Conservation (phyloP, 345 rosid genomes). For the Populus ilicifolia region DNA sequence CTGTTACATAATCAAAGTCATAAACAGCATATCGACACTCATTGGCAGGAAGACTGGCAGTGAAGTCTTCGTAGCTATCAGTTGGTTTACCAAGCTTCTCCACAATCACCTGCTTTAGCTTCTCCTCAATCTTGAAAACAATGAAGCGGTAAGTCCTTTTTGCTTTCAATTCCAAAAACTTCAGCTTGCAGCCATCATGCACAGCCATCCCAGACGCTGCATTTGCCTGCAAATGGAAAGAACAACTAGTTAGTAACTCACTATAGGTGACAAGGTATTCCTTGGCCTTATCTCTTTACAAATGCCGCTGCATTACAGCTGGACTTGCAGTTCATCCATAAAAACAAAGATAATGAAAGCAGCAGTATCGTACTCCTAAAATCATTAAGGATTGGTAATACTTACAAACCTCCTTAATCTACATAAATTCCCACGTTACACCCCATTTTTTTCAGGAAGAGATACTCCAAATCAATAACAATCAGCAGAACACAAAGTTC, state of each 20-base stretch:
- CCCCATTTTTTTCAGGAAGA: neutral
- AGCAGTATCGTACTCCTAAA: neutral
- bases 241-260: neutral
- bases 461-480: neutral
- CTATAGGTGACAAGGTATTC: neutral
- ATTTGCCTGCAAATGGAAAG: conserved; percentile 39
- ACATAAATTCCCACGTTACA: neutral
- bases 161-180: conserved; percentile 56
- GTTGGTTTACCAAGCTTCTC: conserved; percentile 64
- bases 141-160: conserved; percentile 60
- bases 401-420: neutral
- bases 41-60: conserved; percentile 55
- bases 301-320: neutral
- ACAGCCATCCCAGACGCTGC: conserved; percentile 74
- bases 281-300: neutral
- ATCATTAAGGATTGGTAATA: neutral
- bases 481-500: neutral
- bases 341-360: neutral
- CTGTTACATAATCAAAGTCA: conserved; percentile 61
- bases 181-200: conserved; percentile 73
- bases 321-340: neutral
- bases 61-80: conserved; percentile 48
- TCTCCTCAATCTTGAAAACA: conserved; percentile 62
- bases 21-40: conserved; percentile 73
- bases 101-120: conserved; percentile 63